Conservation (phyloP, 345 rosid species). For the Salix brachista region DNA sequence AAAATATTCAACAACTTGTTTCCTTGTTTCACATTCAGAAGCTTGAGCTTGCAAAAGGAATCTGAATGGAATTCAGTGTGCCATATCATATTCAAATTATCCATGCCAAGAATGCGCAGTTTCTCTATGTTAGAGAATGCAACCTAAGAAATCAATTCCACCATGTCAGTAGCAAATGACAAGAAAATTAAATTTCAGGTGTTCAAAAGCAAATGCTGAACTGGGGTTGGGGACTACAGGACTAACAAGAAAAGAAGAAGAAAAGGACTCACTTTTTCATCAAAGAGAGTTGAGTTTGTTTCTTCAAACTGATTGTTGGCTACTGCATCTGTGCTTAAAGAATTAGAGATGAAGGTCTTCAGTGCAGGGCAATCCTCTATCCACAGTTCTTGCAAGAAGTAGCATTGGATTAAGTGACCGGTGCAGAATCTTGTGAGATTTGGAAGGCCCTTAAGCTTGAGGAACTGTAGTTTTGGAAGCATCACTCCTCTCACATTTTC, state of each 20-base stretch:
- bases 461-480: background rate
- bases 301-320: background rate
- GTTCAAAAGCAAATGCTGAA: too few relatives aligned
- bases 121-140: slow-evolving; percentile 21
- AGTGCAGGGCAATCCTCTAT: background rate
- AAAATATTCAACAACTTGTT: background rate
- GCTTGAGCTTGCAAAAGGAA: slow-evolving; percentile 14
- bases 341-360: background rate
- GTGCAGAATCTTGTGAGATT: background rate
- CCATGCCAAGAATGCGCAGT: slow-evolving; percentile 7
- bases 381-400: background rate
- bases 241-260: background rate
- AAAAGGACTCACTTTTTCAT: slow-evolving; percentile 1
- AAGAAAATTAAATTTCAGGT: too few relatives aligned
- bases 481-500: background rate
- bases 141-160: slow-evolving; percentile 9
- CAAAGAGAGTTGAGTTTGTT: background rate
- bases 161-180: background rate
- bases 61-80: slow-evolving; percentile 2
- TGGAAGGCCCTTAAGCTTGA: background rate
- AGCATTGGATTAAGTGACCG: background rate
- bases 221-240: background rate
- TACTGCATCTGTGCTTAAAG: background rate
- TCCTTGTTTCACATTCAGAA: background rate
- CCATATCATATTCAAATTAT: slow-evolving; percentile 22